Conservation (phyloP, 2,329 filamentous ascomycete species). For the Macrophomina phaseolina region DNA sequence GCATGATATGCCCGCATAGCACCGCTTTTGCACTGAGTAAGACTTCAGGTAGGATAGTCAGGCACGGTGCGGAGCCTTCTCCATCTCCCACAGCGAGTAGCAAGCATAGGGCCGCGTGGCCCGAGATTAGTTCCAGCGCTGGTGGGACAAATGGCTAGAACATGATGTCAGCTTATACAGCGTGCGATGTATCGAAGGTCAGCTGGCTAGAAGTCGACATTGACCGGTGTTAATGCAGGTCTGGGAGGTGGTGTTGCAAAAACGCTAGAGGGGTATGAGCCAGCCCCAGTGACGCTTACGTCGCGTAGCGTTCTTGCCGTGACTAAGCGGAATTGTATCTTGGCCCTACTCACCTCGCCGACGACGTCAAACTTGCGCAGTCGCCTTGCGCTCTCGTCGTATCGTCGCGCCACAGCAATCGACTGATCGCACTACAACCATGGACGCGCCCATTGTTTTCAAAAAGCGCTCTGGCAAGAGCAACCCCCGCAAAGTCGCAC, state of each 20-base stretch:
- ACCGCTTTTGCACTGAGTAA: neutral
- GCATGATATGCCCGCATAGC: neutral
- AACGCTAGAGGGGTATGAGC: neutral
- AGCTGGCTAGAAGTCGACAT: neutral
- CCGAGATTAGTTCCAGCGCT: neutral
- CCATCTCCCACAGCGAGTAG: neutral
- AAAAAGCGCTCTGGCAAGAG: slow-evolving; percentile 83
- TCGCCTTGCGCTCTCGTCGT: neutral
- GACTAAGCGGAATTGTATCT: slow-evolving; percentile 13
- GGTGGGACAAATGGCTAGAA: neutral
- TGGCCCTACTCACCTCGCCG: neutral
- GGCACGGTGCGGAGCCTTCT: neutral
- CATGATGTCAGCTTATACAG: slow-evolving; percentile 11
- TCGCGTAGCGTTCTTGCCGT: neutral
- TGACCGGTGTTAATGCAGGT: slow-evolving; percentile 4
- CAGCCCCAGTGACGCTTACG: neutral
- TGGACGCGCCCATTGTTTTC: slow-evolving; percentile 68
- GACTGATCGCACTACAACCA: slow-evolving; percentile 23
- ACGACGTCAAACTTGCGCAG: neutral
- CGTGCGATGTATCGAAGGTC: neutral
- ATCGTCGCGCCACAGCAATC: neutral
- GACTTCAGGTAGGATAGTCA: neutral
- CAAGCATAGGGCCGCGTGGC: neutral
- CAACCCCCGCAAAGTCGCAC: slow-evolving; percentile 80
- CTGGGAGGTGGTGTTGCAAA: slow-evolving; percentile 4